A percentile compares a stretch with the other conserved stretches of the same genome.
These are phyloP conservation scores for Elsinoe australis DNA, from an alignment of 2,329 filamentous ascomycete genomes.

Conservation along the genomic window DNA sequence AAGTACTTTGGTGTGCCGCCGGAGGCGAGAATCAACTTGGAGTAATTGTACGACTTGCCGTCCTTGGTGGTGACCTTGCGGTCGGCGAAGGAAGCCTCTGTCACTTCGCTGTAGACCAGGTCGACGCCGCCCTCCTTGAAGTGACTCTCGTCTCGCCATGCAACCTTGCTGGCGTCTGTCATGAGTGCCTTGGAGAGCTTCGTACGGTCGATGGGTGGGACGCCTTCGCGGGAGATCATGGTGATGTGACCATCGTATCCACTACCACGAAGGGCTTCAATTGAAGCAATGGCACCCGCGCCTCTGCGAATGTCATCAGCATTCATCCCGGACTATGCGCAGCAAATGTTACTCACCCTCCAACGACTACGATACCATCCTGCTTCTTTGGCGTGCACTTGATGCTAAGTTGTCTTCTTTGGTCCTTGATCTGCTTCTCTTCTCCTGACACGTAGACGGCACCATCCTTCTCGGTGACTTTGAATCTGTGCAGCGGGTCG, in stretches of 20 bases:
- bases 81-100: constrained; percentile 63
- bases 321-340: not conserved
- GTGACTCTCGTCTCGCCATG: constrained; percentile 68
- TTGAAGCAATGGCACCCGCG: constrained; percentile 69
- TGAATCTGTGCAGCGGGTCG: constrained; percentile 76
- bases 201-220: constrained; percentile 76
- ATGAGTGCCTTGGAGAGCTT: constrained; percentile 93
- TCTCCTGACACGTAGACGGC: constrained; percentile 78
- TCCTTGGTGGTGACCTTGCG: constrained; percentile 69
- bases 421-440: constrained; percentile 67
- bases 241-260: constrained; percentile 76
- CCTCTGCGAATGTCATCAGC: constrained; percentile 45
- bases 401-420: constrained; percentile 64
- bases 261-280: constrained; percentile 74
- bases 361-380: constrained; percentile 73
- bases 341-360: constrained; percentile 45
- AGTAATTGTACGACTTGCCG: constrained; percentile 66
- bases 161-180: constrained; percentile 66
- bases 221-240: constrained; percentile 72
- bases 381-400: constrained; percentile 55
- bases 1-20: constrained; percentile 70
- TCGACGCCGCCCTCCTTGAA: constrained; percentile 58
- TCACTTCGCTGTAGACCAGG: constrained; percentile 52
- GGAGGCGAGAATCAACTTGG: constrained; percentile 82
- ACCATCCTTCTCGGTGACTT: constrained; percentile 71